These are phyloP conservation scores for Dryas drummondii DNA, from an alignment of 306 rosid species.

Conservation along the genomic window DNA sequence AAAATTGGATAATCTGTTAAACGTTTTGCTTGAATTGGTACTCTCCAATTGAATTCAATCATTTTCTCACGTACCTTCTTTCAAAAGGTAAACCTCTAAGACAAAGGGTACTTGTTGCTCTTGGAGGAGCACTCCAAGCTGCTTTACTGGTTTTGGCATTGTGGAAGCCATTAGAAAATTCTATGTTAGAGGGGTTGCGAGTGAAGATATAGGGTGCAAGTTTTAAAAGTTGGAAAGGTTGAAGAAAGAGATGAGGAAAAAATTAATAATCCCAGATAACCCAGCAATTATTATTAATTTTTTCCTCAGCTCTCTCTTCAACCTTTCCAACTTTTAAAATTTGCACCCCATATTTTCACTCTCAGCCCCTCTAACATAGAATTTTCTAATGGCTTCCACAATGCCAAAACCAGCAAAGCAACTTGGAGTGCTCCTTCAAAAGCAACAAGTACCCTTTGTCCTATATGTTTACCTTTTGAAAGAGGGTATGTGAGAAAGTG, in stretches of 20 bases:
- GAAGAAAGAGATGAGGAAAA: too few relatives aligned
- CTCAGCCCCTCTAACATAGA: not conserved
- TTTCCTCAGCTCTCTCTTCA: too few relatives aligned
- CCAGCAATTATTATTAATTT: too few relatives aligned
- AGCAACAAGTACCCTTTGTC: constrained; percentile 78
- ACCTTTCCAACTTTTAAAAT: not conserved
- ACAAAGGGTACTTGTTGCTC: constrained; percentile 80
- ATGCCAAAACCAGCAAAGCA: constrained; percentile 45
- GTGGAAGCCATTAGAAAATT: constrained; percentile 53
- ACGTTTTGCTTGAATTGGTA: constrained; percentile 28
- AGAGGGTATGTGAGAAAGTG: constrained; percentile 46
- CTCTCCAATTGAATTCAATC: constrained; percentile 4
- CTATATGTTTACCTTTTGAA: constrained; percentile 65
- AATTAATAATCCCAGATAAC: too few relatives aligned
- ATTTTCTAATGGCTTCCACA: constrained; percentile 52
- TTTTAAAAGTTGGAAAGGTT: not conserved
- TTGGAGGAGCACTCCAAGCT: constrained; percentile 61
- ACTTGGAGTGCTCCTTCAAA: constrained; percentile 62
- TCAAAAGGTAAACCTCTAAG: constrained; percentile 64
- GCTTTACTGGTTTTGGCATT: constrained; percentile 44
- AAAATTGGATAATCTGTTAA: constrained; percentile 30
- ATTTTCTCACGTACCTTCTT: constrained; percentile 45
- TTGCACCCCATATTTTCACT: constrained; percentile 14
- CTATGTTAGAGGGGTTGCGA: not conserved
- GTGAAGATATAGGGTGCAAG: constrained; percentile 15